phyloP scores from a whole-genome alignment of 2,329 filamentous ascomycete genomes.

The Fusarium buharicum region DNA sequence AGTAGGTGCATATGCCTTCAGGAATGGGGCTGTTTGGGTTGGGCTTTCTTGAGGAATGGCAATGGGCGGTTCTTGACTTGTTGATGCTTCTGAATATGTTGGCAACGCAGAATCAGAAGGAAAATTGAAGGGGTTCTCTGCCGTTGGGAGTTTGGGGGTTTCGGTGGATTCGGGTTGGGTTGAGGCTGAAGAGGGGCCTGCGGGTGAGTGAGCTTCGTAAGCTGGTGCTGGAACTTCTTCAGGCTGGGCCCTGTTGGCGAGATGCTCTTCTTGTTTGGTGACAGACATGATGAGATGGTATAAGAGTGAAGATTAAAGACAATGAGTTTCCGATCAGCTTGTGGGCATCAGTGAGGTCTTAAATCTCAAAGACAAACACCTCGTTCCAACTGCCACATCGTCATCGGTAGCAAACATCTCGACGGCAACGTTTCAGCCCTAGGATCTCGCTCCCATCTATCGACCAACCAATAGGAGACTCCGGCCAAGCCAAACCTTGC shows the following conservation, averaged over 20 bases:
- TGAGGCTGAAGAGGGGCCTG: constrained; percentile 7
- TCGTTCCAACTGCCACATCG: constrained; percentile 20
- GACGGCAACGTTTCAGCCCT: constrained; percentile 22
- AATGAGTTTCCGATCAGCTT: too few species aligned
- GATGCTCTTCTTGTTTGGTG: constrained; percentile 29
- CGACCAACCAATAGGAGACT: constrained; percentile 8
- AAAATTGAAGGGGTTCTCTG: constrained; percentile 54
- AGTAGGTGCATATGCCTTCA: constrained; percentile 52
- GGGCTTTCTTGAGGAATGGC: constrained; percentile 55
- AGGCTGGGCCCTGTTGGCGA: background rate
- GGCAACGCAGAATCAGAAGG: constrained; percentile 48
- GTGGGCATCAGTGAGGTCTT: constrained; percentile 9
- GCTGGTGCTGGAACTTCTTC: constrained; percentile 16
- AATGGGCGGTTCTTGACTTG: constrained; percentile 46
- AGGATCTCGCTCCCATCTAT: background rate
- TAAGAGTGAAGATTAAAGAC: background rate
- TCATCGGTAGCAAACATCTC: constrained; percentile 22
- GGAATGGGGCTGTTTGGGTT: constrained; percentile 51
- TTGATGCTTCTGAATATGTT: constrained; percentile 43
- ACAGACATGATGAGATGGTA: constrained; percentile 13
- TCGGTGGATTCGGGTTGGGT: background rate
- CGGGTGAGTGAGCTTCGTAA: constrained; percentile 7
- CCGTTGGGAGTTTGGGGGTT: constrained; percentile 42
- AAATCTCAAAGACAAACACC: background rate
- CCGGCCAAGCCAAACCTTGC: background rate